A percentile compares a stretch with the other conserved stretches of the same genome.
Conservation (phyloP, 257 asterid genomes). For the Schizonepeta tenuifolia region DNA sequence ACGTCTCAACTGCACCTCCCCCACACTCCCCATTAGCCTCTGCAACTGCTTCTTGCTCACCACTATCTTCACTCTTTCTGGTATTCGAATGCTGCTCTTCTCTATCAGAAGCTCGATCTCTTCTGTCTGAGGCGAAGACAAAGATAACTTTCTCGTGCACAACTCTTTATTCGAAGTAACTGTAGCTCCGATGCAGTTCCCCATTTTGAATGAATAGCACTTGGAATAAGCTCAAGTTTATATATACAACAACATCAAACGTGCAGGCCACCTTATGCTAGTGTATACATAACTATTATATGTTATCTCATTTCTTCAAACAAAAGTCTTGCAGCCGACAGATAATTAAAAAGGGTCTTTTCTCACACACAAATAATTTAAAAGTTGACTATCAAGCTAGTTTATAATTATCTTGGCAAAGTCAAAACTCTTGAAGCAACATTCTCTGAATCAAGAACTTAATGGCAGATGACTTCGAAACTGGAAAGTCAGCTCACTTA, state of each 20-base stretch:
- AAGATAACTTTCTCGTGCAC: neutral
- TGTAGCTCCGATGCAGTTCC: slow-evolving; percentile 34
- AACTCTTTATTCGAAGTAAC: slow-evolving; percentile 2
- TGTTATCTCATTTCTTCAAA: neutral
- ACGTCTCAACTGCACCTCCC: slow-evolving; percentile 13
- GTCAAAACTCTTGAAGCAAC: slow-evolving; percentile 28
- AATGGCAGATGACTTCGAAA: neutral
- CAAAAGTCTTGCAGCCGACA: neutral
- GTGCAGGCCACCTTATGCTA: slow-evolving; percentile 34
- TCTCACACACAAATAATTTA: neutral
- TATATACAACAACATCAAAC: slow-evolving; percentile 15
- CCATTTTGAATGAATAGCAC: slow-evolving; percentile 34
- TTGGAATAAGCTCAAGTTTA: slow-evolving; percentile 4
- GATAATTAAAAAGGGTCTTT: neutral
- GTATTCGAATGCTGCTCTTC: neutral
- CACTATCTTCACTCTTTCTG: slow-evolving; percentile 43
- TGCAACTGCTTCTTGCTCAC: slow-evolving; percentile 42
- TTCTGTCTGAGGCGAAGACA: neutral
- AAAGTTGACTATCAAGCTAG: slow-evolving; percentile 27
- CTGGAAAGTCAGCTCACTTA: slow-evolving; percentile 23
- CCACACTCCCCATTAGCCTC: slow-evolving; percentile 26
- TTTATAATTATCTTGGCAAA: slow-evolving; percentile 15
- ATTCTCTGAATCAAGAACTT: slow-evolving; percentile 16
- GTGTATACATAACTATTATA: neutral
- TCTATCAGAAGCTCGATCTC: slow-evolving; percentile 9